Base-by-base conservation (phyloP, 2,329 filamentous ascomycete species). In the Daldinia sp. region DNA sequence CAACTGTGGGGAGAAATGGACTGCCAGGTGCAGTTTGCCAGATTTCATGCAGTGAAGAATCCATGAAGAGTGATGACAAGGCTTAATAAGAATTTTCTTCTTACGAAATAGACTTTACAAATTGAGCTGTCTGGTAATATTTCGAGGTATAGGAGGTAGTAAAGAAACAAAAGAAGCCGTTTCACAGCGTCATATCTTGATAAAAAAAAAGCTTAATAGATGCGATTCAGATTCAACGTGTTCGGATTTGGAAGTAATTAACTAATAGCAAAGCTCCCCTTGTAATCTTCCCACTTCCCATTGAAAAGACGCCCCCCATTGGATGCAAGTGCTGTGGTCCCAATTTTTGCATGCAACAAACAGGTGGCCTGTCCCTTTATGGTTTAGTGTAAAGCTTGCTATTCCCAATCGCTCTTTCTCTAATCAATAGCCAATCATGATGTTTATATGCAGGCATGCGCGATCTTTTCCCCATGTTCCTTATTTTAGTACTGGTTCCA, bases 1-100 rank as follows among this genome's bases (percentile, higher is more conserved):
- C 87, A 76, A 98, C 83, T 65, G 89, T 79, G 69, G 95, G 94
- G 75, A 90, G 82, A 84, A 96, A 98, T 71, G 94, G 93, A 84
- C 89, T 92, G 87, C 89, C 89, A 82, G 92, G 89, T 84, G 94
- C 93, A 87, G 93, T 92, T 87, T 97, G 92, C 95, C 95, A 98
- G 84, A 97, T 88, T 81, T 96, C 90, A 83, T 91, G 90, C 82
- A 97, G 85, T 86, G 92, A 93, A 78, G 90, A 88, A 88, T 92
- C 90, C 90, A 93, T 92, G 84, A 85, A 86, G 77, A 73, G 60
- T 44, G 26, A 33, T 33, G 54, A 42, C 26, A 23, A 50, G 15
- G 26, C 26, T 33, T 15, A 33, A 23, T 30, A 51, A 33, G 13
- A 33, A 26, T 54, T 57, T 28, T 57, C 35, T 33, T 35, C 33